A percentile compares a stretch with the other conserved stretches of the same genome.
Conservation (phyloP, 1,284 basidiomycete genomes). For the Pterula multifida region DNA sequence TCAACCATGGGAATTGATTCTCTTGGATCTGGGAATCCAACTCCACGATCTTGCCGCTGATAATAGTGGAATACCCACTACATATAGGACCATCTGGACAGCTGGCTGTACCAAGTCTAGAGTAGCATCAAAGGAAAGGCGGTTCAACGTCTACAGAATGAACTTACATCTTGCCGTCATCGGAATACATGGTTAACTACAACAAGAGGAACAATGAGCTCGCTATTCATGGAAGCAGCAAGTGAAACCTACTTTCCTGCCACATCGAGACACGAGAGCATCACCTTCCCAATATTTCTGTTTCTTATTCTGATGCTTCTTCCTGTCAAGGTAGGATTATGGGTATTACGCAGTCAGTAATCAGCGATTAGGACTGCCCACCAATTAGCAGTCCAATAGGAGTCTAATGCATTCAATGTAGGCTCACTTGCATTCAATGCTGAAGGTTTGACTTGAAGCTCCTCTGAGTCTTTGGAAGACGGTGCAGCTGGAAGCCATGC, state of each 20-base stretch:
- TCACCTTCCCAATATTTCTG: conserved; percentile 87
- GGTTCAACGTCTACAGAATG: not conserved
- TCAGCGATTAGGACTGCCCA: no score
- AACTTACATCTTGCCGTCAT: conserved; percentile 55
- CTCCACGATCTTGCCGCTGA: conserved; percentile 52
- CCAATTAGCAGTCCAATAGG: conserved; percentile 64
- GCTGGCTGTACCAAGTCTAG: conserved; percentile 42
- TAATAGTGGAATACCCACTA: conserved; percentile 33
- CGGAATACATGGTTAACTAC: conserved; percentile 45
- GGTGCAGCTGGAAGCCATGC: conserved; percentile 13
- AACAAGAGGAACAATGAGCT: no score
- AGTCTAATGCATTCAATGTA: no score
- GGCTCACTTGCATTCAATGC: no score
- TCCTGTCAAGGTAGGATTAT: conserved; percentile 40
- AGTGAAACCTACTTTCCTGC: conserved; percentile 20
- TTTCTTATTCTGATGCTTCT: conserved; percentile 69
- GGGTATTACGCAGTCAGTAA: no score
- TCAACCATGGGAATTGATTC: conserved; percentile 33
- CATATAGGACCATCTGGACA: conserved; percentile 33
- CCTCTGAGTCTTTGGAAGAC: no score
- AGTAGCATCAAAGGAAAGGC: conserved; percentile 7
- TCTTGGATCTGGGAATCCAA: conserved; percentile 38
- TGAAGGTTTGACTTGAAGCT: no score
- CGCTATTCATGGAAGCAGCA: no score
- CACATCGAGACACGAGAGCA: conserved; percentile 42